phyloP scores from a whole-genome alignment of 108 stramenopile genomes.

The Skeletonema costatum region DNA sequence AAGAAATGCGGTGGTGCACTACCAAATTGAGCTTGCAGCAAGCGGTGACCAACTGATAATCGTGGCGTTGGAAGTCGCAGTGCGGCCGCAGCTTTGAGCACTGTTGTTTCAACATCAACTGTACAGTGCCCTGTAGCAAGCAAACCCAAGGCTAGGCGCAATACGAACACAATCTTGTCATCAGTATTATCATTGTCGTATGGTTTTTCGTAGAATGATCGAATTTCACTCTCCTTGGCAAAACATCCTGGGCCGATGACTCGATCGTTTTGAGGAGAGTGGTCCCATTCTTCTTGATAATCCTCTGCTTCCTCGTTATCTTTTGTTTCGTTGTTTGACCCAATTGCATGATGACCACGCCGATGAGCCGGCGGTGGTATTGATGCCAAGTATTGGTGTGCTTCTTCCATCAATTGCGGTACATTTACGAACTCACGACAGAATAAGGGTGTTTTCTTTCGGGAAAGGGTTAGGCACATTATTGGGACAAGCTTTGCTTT shows the following conservation, averaged over 20 bases:
- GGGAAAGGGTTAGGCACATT: too few species aligned
- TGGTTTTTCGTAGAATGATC: background rate
- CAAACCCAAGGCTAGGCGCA: background rate
- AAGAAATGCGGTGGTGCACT: background rate
- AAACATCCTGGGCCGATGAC: background rate
- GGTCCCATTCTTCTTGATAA: too few species aligned
- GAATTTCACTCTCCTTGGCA: background rate
- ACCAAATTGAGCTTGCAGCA: slow-evolving; percentile 1
- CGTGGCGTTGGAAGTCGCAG: background rate
- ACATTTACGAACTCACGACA: too few species aligned
- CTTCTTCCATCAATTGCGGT: too few species aligned
- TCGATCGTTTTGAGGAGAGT: too few species aligned
- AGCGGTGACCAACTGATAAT: background rate
- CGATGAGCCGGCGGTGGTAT: too few species aligned
- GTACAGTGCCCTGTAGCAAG: slow-evolving; percentile 4
- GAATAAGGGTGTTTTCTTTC: too few species aligned
- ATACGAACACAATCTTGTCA: background rate
- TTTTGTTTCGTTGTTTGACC: too few species aligned
- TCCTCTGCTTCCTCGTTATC: too few species aligned
- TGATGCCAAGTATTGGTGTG: too few species aligned
- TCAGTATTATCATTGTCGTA: background rate
- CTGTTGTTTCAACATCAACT: slow-evolving; percentile 1
- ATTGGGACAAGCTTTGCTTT: too few species aligned
- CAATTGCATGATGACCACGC: too few species aligned
- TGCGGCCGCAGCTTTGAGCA: background rate